Base-by-base conservation (phyloP, 1,284 basidiomycete species). In the Caloboletus inedulis region DNA sequence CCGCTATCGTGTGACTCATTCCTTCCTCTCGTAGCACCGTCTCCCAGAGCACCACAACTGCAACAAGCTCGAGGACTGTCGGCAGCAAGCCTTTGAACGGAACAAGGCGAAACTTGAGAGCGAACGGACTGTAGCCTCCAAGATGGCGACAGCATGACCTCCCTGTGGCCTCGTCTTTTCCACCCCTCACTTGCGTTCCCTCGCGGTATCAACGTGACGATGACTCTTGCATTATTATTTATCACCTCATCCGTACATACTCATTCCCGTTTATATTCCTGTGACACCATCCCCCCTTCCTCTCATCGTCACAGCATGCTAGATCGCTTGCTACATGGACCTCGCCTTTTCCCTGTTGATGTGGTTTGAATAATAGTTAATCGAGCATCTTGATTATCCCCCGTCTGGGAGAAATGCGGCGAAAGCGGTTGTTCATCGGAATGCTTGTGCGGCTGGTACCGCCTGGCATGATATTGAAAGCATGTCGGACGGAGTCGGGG, bases 21-120 rank as follows among this genome's bases (percentile, higher is more conserved):
- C 54, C 2, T 37, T 43, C n/a, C 36, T 43, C 46, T 16, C 43
- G 54, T 40, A 91, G 89, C 89, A 91, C 66, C 89, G 89, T 60
- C 77, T 91, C 60, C 89, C 89, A 9, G 89, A 91, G 66, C 87
- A 88, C 62, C 89, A 92, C 66, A 78, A 78, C 57, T 91, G 89
- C 73, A 78, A 80, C 60, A 85, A 90, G 56, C 74, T 93, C 55
- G 85, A 88, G 67, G 84, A 85, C 67, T 92, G 90, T 72, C 76
- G 85, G 60, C 85, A 90, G 69, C 85, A 89, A 69, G 90, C 91
- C 13, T 92, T 91, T 67, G 83, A 91, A 62, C 79, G 82, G 65
- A 92, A 92, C 77, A 91, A 92, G 81, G 78, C 76, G 51, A 89
- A 89, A 75, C 75, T 93, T 54, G 90, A 91, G 77, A 83, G 83